Conservation (phyloP, 352 stramenopile species). For the Pythium apleroticum region DNA sequence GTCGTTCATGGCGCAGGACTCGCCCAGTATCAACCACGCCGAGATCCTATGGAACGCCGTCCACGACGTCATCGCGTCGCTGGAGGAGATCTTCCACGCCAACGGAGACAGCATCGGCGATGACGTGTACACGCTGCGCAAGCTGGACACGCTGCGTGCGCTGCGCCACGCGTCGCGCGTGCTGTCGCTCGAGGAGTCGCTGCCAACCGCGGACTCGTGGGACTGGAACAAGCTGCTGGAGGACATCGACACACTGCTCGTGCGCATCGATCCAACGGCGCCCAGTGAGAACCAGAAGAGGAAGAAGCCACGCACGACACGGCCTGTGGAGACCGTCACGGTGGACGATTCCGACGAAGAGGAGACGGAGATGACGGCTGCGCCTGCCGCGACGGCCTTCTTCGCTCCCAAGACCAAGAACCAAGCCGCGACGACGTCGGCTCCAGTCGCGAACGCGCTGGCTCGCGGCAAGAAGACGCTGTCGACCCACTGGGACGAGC, state of each 20-base stretch:
- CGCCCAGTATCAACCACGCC: conserved; percentile 87
- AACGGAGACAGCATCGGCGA: conserved; percentile 45
- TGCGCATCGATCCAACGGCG: conserved; percentile 47
- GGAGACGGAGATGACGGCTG: not conserved
- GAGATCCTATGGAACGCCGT: conserved; percentile 93
- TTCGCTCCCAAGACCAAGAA: not conserved
- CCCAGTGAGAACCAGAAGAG: not conserved
- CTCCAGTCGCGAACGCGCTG: conserved; percentile 15
- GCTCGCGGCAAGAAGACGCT: conserved; percentile 19
- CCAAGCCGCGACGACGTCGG: conserved; percentile 7
- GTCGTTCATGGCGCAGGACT: conserved; percentile 90
- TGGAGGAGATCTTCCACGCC: conserved; percentile 78
- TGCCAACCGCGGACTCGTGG: conserved; percentile 75
- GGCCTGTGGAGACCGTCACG: not conserved
- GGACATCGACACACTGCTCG: conserved; percentile 67
- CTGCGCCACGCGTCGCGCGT: conserved; percentile 64
- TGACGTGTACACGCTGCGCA: conserved; percentile 47
- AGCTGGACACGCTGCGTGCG: conserved; percentile 62
- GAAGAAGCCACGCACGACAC: not conserved
- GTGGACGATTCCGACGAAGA: not conserved
- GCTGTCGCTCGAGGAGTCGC: conserved; percentile 62
- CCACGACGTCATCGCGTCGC: conserved; percentile 84
- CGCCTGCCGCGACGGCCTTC: not conserved
- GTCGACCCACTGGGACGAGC: conserved; percentile 62
- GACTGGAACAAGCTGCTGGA: conserved; percentile 79